Base-by-base conservation (phyloP, 78 protist genomes). In the Creolimax fragrantissima region DNA sequence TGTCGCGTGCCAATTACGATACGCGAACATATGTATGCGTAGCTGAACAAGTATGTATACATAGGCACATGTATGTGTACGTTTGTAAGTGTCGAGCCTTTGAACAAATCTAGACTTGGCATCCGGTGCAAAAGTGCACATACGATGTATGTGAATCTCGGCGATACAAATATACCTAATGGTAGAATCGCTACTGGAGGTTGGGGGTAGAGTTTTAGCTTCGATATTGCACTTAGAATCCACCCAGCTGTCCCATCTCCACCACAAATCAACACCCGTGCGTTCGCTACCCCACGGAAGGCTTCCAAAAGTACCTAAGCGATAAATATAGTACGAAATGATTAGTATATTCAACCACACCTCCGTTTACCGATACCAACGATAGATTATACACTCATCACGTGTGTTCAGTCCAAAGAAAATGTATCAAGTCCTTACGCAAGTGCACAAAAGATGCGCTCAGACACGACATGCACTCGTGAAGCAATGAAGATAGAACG, bases 181-280 rank as follows among this genome's bases (percentile, higher is more conserved):
- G 98, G 97, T 4, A 96, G 90, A 2, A 95, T 91, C 5, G 92
- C 95, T 36, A 96, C 94, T 11, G 89, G 93, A 17, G 89, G 89
- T 43, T 92, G 42, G 36, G 93, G 89, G 11, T 37, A 36, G 35
- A 86, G 42, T 3, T 35, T 44, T 5, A 37, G 66, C 83, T 92
- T 93, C 35, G 84, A 45, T 84, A 93, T 43, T 3, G 41, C 85
- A 5, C 66, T 36, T n/a, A 96, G 32, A 32, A 96, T 74, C 97
- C 97, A 96, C 35, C 97, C 96, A 3, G 93, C 96, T 2, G 97
- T 96, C 35, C 97, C 97, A 66, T 96, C 97, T 37, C 97, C 97
- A 41, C 97, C 97, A 47, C 96, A 95, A 35, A 90, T 95, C 36
- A 95, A 41, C 3, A 96, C 36, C 66, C 93, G 85, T 44, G 91